Evolutionary conservation across 208 protist genomes (phyloP).

Genomic region (Tetramitus jugosus): DNA sequence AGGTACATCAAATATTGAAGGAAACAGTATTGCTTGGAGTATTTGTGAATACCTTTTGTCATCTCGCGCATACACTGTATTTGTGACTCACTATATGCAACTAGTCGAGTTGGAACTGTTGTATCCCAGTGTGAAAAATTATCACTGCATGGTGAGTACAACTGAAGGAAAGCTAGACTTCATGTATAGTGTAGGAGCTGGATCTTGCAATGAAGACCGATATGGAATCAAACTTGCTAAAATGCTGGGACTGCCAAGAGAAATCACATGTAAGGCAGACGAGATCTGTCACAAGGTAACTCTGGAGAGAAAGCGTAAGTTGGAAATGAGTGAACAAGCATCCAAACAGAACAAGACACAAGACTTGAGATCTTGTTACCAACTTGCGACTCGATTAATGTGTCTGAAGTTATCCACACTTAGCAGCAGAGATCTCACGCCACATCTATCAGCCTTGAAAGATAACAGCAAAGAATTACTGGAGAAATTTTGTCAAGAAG

Average conservation of each 20-base stretch:
- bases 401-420: no score
- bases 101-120: conserved; percentile 4
- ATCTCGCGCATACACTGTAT: background rate
- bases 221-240: conserved; percentile 28
- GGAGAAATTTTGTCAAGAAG: no score
- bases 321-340: background rate
- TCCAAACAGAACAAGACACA: no score
- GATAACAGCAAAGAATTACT: no score
- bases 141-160: conserved; percentile 9
- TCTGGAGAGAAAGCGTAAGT: background rate
- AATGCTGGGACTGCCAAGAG: background rate
- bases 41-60: conserved; percentile 85
- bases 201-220: background rate
- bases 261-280: background rate
- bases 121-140: conserved; percentile 28
- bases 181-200: background rate
- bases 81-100: conserved; percentile 27
- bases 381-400: no score
- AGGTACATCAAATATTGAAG: conserved; percentile 97
- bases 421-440: no score
- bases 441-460: no score
- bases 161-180: conserved; percentile 2
- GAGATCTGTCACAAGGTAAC: background rate
- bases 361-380: no score
- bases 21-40: conserved; percentile 96